Percentiles rank a stretch among this genome's conserved stretches.
phyloP scores from a whole-genome alignment of 2,329 filamentous ascomycete genomes.

The Myotisia sp. region DNA sequence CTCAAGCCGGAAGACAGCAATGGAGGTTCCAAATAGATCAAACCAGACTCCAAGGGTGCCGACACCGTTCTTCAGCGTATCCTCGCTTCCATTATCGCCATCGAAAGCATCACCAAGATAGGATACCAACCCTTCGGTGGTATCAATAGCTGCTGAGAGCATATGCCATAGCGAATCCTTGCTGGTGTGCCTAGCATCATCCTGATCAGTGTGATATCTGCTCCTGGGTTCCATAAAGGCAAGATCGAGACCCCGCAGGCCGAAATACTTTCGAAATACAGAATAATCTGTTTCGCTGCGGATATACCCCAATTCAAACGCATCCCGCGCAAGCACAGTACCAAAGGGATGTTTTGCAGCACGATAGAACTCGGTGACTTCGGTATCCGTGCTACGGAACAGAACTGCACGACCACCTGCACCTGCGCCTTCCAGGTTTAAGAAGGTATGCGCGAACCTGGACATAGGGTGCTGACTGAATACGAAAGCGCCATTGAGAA shows the following conservation, averaged over 20 bases:
- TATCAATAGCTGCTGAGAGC: constrained; percentile 69
- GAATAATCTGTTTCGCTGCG: constrained; percentile 81
- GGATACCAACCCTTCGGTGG: constrained; percentile 55
- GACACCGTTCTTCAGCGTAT: constrained; percentile 51
- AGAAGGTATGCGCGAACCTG: constrained; percentile 67
- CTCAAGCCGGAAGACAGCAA: constrained; percentile 64
- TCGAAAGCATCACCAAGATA: constrained; percentile 54
- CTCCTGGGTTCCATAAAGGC: constrained; percentile 80
- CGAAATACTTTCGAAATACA: constrained; percentile 62
- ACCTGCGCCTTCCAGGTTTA: constrained; percentile 90
- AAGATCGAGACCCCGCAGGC: constrained; percentile 76
- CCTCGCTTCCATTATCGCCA: constrained; percentile 41
- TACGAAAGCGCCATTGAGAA: constrained; percentile 68
- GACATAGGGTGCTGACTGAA: constrained; percentile 74
- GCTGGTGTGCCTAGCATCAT: constrained; percentile 63
- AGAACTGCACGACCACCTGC: constrained; percentile 77
- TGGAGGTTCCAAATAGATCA: constrained; percentile 67
- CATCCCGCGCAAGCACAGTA: constrained; percentile 66
- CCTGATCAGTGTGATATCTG: constrained; percentile 80
- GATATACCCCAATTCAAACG: constrained; percentile 65
- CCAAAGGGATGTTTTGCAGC: constrained; percentile 64
- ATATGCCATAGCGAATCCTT: constrained; percentile 73
- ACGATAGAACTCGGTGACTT: constrained; percentile 68
- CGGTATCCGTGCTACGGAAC: constrained; percentile 75
- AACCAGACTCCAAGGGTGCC: constrained; percentile 76